Percentiles rank a stretch among this genome's conserved stretches.
Evolutionary conservation across 768 basidiomycete genomes (phyloP).

Genomic region (Pisolithus orientalis): DNA sequence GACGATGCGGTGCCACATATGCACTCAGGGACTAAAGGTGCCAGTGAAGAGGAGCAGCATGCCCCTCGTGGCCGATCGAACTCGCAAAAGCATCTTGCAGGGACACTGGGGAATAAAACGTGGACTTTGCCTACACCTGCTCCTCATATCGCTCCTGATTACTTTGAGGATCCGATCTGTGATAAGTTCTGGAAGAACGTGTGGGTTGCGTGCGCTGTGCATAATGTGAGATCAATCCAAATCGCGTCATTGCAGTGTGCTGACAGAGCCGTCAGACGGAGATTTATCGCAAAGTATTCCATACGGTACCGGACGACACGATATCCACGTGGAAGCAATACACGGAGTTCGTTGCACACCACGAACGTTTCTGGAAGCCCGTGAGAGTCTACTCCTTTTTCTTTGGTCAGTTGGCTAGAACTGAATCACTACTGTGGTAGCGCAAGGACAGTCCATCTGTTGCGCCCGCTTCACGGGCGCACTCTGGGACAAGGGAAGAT

Average conservation of each 20-base stretch:
- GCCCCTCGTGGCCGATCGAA: slow-evolving; percentile 44
- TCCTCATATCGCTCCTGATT: slow-evolving; percentile 69
- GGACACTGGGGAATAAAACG: slow-evolving; percentile 45
- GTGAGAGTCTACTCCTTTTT: slow-evolving; percentile 33
- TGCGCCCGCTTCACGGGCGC: slow-evolving; percentile 47
- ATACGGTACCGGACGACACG: slow-evolving; percentile 86
- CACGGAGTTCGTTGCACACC: slow-evolving; percentile 74
- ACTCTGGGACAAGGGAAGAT: slow-evolving; percentile 47
- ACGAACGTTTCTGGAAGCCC: slow-evolving; percentile 67
- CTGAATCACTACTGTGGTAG: slow-evolving; percentile 23
- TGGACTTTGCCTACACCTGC: slow-evolving; percentile 62
- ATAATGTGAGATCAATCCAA: slow-evolving; percentile 58
- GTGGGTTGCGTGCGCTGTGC: slow-evolving; percentile 82
- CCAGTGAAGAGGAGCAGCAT: slow-evolving; percentile 39
- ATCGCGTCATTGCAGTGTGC: not conserved
- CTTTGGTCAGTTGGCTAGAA: not conserved
- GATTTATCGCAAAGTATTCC: slow-evolving; percentile 93
- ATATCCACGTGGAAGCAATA: slow-evolving; percentile 95
- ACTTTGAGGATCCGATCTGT: slow-evolving; percentile 84
- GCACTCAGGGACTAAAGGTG: slow-evolving; percentile 38
- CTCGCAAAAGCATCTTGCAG: slow-evolving; percentile 46
- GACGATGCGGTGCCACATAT: slow-evolving; percentile 45
- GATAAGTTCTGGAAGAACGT: slow-evolving; percentile 86
- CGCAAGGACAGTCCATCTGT: slow-evolving; percentile 33
- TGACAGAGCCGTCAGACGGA: slow-evolving; percentile 62